Percentiles rank a stretch among this genome's conserved stretches.
Evolutionary conservation across 768 basidiomycete species (phyloP).

Genomic region (Leccinum imitatum): DNA sequence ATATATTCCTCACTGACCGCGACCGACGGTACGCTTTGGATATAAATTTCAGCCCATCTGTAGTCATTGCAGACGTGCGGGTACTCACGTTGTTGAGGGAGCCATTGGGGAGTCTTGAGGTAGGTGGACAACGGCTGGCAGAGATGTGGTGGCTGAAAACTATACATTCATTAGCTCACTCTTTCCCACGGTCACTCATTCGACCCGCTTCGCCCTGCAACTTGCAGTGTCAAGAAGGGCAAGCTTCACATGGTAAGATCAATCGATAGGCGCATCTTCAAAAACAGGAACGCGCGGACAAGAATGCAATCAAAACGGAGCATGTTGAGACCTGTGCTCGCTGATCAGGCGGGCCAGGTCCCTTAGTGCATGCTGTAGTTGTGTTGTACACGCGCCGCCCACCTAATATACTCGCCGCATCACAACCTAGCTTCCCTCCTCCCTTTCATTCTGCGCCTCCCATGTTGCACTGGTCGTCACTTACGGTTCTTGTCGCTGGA

Average conservation of each 20-base stretch:
- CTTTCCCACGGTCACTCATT: slow-evolving; percentile 21
- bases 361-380: slow-evolving; percentile 5
- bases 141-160: slow-evolving; percentile 39
- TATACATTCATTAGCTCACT: slow-evolving; percentile 36
- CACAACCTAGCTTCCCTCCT: background rate
- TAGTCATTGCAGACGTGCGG: background rate
- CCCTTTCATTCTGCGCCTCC: slow-evolving; percentile 7
- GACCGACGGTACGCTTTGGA: slow-evolving; percentile 44
- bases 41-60: background rate
- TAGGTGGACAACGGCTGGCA: slow-evolving; percentile 19
- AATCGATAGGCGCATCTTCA: background rate
- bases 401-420: too few relatives aligned
- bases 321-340: background rate
- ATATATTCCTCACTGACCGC: slow-evolving; percentile 36
- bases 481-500: slow-evolving; percentile 18
- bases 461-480: slow-evolving; percentile 10
- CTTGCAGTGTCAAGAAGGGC: too few relatives aligned
- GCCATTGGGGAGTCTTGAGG: slow-evolving; percentile 46
- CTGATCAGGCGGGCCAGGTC: background rate
- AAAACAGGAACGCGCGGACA: background rate
- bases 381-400: background rate
- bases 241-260: background rate
- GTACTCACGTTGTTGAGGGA: slow-evolving; percentile 52
- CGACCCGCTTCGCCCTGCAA: too few relatives aligned
- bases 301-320: background rate